phyloP scores from a whole-genome alignment of 495 filamentous ascomycete genomes.

The Hapsidospora chrysogenum region DNA sequence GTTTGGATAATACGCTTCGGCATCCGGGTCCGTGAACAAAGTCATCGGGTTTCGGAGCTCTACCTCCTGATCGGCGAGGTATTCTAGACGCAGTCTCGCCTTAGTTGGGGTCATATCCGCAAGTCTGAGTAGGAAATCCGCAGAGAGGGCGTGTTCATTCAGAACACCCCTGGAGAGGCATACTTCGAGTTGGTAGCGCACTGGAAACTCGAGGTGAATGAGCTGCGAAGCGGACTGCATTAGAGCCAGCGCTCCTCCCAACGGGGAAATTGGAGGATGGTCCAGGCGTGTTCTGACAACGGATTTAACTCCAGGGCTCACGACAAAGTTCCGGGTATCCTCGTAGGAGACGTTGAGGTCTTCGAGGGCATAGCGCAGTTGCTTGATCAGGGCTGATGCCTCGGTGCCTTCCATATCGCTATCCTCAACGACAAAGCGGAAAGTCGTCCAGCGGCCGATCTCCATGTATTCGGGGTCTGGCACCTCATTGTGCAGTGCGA shows the following conservation, averaged over 20 bases:
- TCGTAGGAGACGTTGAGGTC: constrained; percentile 53
- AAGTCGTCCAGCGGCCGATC: constrained; percentile 64
- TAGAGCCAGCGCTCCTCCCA: not conserved
- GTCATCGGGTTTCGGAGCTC: constrained; percentile 55
- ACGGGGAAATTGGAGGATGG: constrained; percentile 4
- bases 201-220: constrained; percentile 43
- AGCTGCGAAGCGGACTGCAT: constrained; percentile 11
- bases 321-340: not conserved
- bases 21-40: constrained; percentile 40
- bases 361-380: constrained; percentile 35
- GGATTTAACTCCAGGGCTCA: constrained; percentile 2
- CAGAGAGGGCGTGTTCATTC: constrained; percentile 57
- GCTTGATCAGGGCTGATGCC: not conserved
- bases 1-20: constrained; percentile 25
- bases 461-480: constrained; percentile 42
- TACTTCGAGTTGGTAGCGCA: constrained; percentile 84
- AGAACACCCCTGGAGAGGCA: constrained; percentile 70
- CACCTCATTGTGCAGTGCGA: not conserved
- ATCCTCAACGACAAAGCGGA: constrained; percentile 33
- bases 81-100: constrained; percentile 21
- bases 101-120: constrained; percentile 22
- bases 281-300: constrained; percentile 45
- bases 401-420: not conserved
- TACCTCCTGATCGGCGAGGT: constrained; percentile 27
- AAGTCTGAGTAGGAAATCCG: constrained; percentile 47